A percentile compares a stretch with the other conserved stretches of the same genome.
Evolutionary conservation across 2,329 filamentous ascomycete species (phyloP).

Genomic region (Penicillium sp.): DNA sequence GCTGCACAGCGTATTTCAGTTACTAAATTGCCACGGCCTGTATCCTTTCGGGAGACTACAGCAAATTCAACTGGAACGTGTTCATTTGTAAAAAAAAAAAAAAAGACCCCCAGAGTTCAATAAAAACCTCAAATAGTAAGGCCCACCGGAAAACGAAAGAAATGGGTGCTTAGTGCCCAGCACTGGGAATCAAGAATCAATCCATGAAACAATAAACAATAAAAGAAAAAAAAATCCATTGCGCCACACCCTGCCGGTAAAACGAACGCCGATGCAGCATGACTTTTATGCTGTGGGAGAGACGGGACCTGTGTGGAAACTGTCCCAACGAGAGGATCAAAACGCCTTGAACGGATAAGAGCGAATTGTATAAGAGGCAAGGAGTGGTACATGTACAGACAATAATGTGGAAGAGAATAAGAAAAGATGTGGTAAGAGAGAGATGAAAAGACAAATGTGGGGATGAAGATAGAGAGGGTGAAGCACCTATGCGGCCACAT

Average conservation of each 20-base stretch:
- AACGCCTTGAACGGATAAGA: conserved; percentile 21
- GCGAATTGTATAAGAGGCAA: conserved; percentile 8
- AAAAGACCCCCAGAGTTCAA: background rate
- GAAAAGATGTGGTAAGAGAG: conserved; percentile 1
- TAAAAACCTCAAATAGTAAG: background rate
- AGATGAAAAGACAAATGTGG: conserved; percentile 10
- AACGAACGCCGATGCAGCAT: conserved; percentile 22
- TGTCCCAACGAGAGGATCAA: conserved; percentile 15
- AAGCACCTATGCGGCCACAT: conserved; percentile 28
- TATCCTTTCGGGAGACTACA: background rate
- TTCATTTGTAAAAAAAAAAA: background rate
- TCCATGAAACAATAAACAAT: background rate
- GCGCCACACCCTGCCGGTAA: conserved; percentile 12
- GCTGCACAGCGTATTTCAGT: conserved; percentile 8
- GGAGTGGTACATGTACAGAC: conserved; percentile 18
- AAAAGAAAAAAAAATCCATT: background rate
- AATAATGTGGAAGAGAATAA: conserved; percentile 10
- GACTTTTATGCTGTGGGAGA: conserved; percentile 1
- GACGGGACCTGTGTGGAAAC: background rate
- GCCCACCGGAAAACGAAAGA: conserved; percentile 5
- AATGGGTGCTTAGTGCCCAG: conserved; percentile 2
- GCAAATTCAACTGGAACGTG: background rate
- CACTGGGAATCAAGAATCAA: conserved; percentile 10
- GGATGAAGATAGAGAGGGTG: background rate
- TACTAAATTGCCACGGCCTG: conserved; percentile 19